A percentile compares a stretch with the other conserved stretches of the same genome.
These are phyloP conservation scores for Hanseniaspora lindneri DNA, from an alignment of 805 yeast species.

Conservation along the genomic window DNA sequence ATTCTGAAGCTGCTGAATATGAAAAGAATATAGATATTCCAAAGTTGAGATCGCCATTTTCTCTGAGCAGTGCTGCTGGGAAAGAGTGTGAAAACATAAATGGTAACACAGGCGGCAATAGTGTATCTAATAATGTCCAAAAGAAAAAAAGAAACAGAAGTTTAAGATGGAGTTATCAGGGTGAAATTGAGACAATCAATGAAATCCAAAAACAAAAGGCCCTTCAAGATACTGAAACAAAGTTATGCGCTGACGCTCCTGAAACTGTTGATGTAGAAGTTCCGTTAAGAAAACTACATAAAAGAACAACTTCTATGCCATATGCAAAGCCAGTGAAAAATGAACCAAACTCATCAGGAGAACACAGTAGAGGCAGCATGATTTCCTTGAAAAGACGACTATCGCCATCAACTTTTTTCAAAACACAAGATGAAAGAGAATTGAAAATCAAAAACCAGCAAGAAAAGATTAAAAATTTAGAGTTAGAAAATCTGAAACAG, in stretches of 20 bases:
- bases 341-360: neutral
- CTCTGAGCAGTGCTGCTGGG: neutral
- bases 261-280: no score
- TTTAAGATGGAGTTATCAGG: conserved; percentile 16
- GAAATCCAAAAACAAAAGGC: conserved; percentile 13
- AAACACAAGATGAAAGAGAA: conserved; percentile 12
- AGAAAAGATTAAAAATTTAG: conserved; percentile 6
- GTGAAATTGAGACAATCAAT: conserved; percentile 11
- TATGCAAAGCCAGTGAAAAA: neutral
- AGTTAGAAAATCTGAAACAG: conserved; percentile 9
- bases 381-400: conserved; percentile 10
- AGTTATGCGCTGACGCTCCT: conserved; percentile 2
- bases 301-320: conserved; percentile 15
- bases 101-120: neutral
- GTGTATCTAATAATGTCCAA: neutral
- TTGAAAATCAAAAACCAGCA: conserved; percentile 9
- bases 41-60: conserved; percentile 13
- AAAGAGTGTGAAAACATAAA: neutral
- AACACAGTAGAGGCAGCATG: neutral
- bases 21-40: neutral
- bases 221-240: neutral
- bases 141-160: conserved; percentile 14
- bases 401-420: conserved; percentile 13
- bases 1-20: neutral
- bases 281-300: neutral